Base-by-base conservation (phyloP, 2,329 filamentous ascomycete species). In the Cytospora chrysosperma region DNA sequence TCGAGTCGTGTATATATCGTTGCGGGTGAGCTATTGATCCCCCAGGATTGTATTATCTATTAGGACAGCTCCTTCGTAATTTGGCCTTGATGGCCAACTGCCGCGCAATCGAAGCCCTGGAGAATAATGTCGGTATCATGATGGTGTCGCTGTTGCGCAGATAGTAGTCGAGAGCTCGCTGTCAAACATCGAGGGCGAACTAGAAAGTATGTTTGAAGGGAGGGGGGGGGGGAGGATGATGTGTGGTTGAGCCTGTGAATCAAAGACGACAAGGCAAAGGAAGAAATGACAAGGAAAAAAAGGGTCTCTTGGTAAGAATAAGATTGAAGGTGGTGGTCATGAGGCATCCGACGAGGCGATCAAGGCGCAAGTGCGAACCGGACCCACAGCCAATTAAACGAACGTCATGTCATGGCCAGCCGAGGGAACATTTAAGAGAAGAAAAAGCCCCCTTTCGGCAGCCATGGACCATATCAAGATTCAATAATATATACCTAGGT, bases 371-470 rank as follows among this genome's bases (percentile, higher is more conserved):
- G 17, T 54, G 56, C 57, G 49, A 63, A 52, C 61, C 43, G 37
- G 43, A 37, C 57, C 64, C 64, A 66, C 64, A 64, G 15, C 61
- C 61, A 66, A 64, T 66, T 66, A 64, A 66, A n/a, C n/a, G n/a
- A 40, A 30, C 28, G 28, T 30, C 28, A 63, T 61, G 61, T 59
- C 61, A 63, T 51, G n/a, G n/a, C 24, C 8, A 34, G 32, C 32
- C 32, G 50, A 34, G 43, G 28, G 28, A 30, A 30, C 28, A 30
- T 30, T 9, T n/a, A n/a, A n/a, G n/a, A n/a, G n/a, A n/a, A n/a
- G n/a, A n/a, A n/a, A 30, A 30, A 27, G 32, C 34, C 56, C 55
- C 53, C 37, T 65, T 47, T 47, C n/a, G n/a, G 43, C 43, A 47
- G n/a, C n/a, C n/a, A n/a, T n/a, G n/a, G n/a, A n/a, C n/a, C n/a